phyloP scores from a whole-genome alignment of 352 stramenopile species.

The Pythium dissimile region DNA sequence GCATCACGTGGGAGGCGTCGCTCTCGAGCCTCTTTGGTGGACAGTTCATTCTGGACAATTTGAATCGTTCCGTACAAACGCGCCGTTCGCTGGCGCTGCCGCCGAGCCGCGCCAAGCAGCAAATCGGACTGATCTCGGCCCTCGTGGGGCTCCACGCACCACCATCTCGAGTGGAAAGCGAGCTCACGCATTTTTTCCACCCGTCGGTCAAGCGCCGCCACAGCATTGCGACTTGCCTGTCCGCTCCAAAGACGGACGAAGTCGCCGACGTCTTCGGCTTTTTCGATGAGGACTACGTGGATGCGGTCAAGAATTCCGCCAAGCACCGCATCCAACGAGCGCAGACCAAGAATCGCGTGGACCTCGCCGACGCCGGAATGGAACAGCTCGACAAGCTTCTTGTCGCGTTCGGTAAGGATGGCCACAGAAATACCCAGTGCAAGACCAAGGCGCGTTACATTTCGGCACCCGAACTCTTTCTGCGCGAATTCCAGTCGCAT shows the following conservation, averaged over 20 bases:
- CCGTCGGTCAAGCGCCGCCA: conserved; percentile 34
- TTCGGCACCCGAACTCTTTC: conserved; percentile 56
- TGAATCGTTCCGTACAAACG: conserved; percentile 11
- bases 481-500: conserved; percentile 67
- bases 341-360: conserved; percentile 64
- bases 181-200: conserved; percentile 46
- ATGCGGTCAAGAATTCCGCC: conserved; percentile 50
- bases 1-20: conserved; percentile 72
- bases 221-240: conserved; percentile 14
- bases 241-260: neutral
- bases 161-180: conserved; percentile 23
- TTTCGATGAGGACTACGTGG: conserved; percentile 59
- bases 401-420: conserved; percentile 53
- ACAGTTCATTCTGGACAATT: conserved; percentile 52
- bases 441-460: conserved; percentile 77
- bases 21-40: conserved; percentile 64
- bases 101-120: neutral
- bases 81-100: conserved; percentile 9
- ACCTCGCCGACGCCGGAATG: conserved; percentile 67
- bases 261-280: conserved; percentile 47
- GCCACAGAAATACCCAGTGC: conserved; percentile 62
- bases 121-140: conserved; percentile 7
- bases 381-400: conserved; percentile 71
- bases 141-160: conserved; percentile 12
- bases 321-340: conserved; percentile 57